Base-by-base conservation (phyloP, 352 stramenopile species). In the Phytopythium mirpurense region DNA sequence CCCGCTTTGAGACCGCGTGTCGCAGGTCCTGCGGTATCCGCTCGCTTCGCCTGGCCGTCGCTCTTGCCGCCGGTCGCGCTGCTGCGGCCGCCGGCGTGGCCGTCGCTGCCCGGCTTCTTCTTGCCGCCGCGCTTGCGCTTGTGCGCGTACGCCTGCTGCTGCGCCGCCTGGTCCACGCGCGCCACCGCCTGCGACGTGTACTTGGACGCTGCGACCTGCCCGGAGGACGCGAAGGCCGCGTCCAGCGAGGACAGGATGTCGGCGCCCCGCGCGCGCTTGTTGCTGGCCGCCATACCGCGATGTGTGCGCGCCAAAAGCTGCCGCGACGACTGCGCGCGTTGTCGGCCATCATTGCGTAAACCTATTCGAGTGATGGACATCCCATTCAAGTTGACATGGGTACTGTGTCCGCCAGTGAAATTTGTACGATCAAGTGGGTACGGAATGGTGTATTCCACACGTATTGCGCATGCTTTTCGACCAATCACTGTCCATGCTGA, bases 241-340 rank as follows among this genome's bases (percentile, higher is more conserved):
- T 92, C 81, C 41, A 92, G 69, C 45, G 81, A 88, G 56, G 81
- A 80, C 19, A 92, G 60, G n/a, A 89, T 63, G 60, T 92, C 81
- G n/a, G 59, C 67, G 23, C 34, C 48, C 31, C 70, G 71, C 58
- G 77, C 75, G 15, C 77, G 75, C 71, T 90, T 90, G 69, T 86
- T 86, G 24, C 12, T 54, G 12, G 41, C 47, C 32, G 50, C 59
- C 68, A 74, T 75, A n/a, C n/a, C n/a, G n/a, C n/a, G n/a, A n/a
- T n/a, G n/a, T n/a, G 21, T 57, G 60, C 55, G 31, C 27, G 45
- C 59, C 32, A 57, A 12, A 37, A 11, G 18, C n/a, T 26, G n/a
- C 38, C 38, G 10, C n/a, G n/a, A n/a, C n/a, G n/a, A n/a, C n/a
- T n/a, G n/a, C n/a, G n/a, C n/a, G n/a, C n/a, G n/a, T n/a, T 19